Percentiles rank a stretch among this genome's conserved stretches.
Evolutionary conservation across 2,329 filamentous ascomycete genomes (phyloP).

Genomic region (Fusarium mexicanum): DNA sequence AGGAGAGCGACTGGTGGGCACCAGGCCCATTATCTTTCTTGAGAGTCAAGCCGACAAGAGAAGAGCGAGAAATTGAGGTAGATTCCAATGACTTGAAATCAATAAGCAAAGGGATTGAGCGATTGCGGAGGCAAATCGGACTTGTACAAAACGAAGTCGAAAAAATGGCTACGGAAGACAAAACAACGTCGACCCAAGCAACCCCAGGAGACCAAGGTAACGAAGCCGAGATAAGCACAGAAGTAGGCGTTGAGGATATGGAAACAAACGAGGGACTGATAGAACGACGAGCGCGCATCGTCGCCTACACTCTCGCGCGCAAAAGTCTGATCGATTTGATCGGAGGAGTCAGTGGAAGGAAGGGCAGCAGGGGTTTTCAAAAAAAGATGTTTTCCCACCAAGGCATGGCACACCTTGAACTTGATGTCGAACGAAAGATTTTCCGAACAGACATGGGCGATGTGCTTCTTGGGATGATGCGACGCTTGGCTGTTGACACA

Average conservation of each 20-base stretch:
- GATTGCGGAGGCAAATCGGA: background rate
- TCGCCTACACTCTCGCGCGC: constrained; percentile 43
- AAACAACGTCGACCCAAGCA: background rate
- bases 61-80: background rate
- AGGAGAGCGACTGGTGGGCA: constrained; percentile 62
- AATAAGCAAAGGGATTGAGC: background rate
- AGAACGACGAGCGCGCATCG: constrained; percentile 22
- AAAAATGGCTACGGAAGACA: background rate
- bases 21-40: constrained; percentile 55
- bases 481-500: constrained; percentile 56
- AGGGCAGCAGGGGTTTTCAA: background rate
- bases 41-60: constrained; percentile 27
- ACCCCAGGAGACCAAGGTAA: background rate
- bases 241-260: background rate
- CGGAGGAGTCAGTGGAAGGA: background rate
- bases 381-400: constrained; percentile 33
- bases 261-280: background rate
- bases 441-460: constrained; percentile 65
- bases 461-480: constrained; percentile 61
- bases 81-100: background rate
- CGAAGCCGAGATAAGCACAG: background rate
- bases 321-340: constrained; percentile 45
- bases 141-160: background rate
- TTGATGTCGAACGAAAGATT: constrained; percentile 6
- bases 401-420: constrained; percentile 40